Percentiles rank a stretch among this genome's conserved stretches.
These are phyloP conservation scores for Pinus tabuliformis DNA, from an alignment of 75 land plant genomes.

Conservation along the genomic window DNA sequence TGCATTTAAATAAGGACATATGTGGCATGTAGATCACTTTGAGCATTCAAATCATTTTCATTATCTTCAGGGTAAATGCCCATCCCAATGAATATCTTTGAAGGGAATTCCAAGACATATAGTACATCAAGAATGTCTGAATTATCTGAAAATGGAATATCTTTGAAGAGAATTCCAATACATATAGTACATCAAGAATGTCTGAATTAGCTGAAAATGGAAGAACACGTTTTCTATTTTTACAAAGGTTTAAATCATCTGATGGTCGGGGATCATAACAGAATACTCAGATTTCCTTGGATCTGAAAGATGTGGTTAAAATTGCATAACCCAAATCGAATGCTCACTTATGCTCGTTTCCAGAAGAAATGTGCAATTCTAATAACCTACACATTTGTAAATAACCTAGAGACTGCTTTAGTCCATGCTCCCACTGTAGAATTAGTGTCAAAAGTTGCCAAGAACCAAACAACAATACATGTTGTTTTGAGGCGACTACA, in stretches of 20 bases:
- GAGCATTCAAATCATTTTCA: no score
- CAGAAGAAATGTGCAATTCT: slow-evolving; percentile 27
- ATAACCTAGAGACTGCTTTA: slow-evolving; percentile 26
- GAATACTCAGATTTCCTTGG: slow-evolving; percentile 27
- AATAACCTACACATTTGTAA: slow-evolving; percentile 29
- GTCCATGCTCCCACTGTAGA: slow-evolving; percentile 55
- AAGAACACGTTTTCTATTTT: not conserved
- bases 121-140: slow-evolving; percentile 15
- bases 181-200: slow-evolving; percentile 22
- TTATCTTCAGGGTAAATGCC: no score
- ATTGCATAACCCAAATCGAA: slow-evolving; percentile 33
- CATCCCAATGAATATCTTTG: slow-evolving; percentile 25
- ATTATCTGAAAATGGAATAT: slow-evolving; percentile 16
- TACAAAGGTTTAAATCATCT: not conserved
- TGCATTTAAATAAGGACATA: no score
- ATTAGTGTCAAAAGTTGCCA: no score
- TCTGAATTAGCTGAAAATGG: slow-evolving; percentile 15
- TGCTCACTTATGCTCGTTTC: slow-evolving; percentile 19
- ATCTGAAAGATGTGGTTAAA: slow-evolving; percentile 42
- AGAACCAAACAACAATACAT: no score
- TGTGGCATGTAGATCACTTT: no score
- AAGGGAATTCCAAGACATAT: slow-evolving; percentile 62
- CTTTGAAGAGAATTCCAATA: slow-evolving; percentile 58
- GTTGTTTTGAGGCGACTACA: no score
- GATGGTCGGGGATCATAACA: slow-evolving; percentile 49